These are phyloP conservation scores for Oehlia diaphana DNA, from an alignment of 192 early-diverging fungal genomes.

Conservation along the genomic window DNA sequence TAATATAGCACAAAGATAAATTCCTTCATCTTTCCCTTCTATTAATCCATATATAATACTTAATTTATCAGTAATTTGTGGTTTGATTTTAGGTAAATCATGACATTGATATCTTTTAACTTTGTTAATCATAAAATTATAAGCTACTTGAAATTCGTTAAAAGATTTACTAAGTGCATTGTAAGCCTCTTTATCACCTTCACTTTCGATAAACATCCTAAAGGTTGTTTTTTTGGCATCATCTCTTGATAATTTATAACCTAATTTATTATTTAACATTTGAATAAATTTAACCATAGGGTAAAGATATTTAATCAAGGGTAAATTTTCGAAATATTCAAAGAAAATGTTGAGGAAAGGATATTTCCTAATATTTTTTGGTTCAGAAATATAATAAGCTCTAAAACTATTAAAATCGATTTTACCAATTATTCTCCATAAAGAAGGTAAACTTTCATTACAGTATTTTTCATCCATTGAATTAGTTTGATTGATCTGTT, in stretches of 20 bases:
- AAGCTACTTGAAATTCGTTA: slow-evolving; percentile 14
- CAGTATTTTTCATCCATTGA: background rate
- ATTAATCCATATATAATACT: slow-evolving; percentile 11
- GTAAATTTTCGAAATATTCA: slow-evolving; percentile 20
- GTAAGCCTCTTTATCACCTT: background rate
- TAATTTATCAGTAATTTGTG: background rate
- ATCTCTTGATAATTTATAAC: slow-evolving; percentile 4
- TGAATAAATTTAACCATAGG: slow-evolving; percentile 27
- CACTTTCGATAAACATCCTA: slow-evolving; percentile 2
- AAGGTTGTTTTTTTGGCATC: slow-evolving; percentile 13
- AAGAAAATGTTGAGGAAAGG: slow-evolving; percentile 25
- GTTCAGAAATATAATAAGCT: slow-evolving; percentile 19
- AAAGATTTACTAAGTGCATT: background rate
- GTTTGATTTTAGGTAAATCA: background rate
- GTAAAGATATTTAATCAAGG: background rate
- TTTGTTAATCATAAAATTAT: slow-evolving; percentile 16
- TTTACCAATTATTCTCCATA: slow-evolving; percentile 19
- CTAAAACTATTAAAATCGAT: background rate
- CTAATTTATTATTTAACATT: slow-evolving; percentile 7
- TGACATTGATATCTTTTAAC: slow-evolving; percentile 31
- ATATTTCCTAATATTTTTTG: background rate
- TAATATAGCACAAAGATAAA: slow-evolving; percentile 21
- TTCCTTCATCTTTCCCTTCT: background rate
- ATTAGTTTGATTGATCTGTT: slow-evolving; percentile 1
- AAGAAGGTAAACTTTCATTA: background rate